Evolutionary conservation across 2,329 filamentous ascomycete species (phyloP).

Genomic region (Aspergillus sp.): DNA sequence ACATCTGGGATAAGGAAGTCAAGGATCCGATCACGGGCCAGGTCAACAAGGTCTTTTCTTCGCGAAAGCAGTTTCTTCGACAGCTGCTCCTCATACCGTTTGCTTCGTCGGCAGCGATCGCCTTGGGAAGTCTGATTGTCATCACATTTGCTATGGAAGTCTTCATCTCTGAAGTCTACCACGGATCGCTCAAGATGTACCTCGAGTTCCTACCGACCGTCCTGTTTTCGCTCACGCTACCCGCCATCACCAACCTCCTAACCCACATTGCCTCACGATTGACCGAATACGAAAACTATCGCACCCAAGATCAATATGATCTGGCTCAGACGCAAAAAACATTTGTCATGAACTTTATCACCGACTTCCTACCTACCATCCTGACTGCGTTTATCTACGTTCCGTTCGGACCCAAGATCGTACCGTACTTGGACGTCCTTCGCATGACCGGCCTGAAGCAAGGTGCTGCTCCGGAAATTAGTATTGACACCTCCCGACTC

Average conservation of each 20-base stretch:
- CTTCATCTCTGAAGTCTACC: slow-evolving; percentile 90
- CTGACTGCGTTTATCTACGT: slow-evolving; percentile 92
- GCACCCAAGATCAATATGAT: slow-evolving; percentile 76
- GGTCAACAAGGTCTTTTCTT: slow-evolving; percentile 66
- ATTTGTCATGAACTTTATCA: slow-evolving; percentile 94
- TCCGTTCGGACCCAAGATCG: slow-evolving; percentile 75
- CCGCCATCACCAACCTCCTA: slow-evolving; percentile 67
- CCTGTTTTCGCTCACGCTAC: slow-evolving; percentile 73
- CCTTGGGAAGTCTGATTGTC: slow-evolving; percentile 75
- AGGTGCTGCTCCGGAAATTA: slow-evolving; percentile 54
- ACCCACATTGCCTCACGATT: slow-evolving; percentile 69
- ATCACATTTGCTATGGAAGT: slow-evolving; percentile 89
- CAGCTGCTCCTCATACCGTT: slow-evolving; percentile 83
- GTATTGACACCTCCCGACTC: slow-evolving; percentile 74
- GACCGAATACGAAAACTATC: slow-evolving; percentile 85
- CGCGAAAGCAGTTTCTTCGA: slow-evolving; percentile 64
- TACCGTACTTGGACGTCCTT: slow-evolving; percentile 82
- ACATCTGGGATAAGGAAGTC: slow-evolving; percentile 68
- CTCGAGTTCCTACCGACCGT: slow-evolving; percentile 82
- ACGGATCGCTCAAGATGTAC: slow-evolving; percentile 77
- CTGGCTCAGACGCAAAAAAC: slow-evolving; percentile 84
- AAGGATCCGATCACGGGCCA: slow-evolving; percentile 79
- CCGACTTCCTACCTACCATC: slow-evolving; percentile 86
- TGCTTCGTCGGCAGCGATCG: slow-evolving; percentile 62
- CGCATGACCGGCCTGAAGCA: slow-evolving; percentile 45